Base-by-base conservation (phyloP, 2,329 filamentous ascomycete genomes). In the Epichloe amarillans region DNA sequence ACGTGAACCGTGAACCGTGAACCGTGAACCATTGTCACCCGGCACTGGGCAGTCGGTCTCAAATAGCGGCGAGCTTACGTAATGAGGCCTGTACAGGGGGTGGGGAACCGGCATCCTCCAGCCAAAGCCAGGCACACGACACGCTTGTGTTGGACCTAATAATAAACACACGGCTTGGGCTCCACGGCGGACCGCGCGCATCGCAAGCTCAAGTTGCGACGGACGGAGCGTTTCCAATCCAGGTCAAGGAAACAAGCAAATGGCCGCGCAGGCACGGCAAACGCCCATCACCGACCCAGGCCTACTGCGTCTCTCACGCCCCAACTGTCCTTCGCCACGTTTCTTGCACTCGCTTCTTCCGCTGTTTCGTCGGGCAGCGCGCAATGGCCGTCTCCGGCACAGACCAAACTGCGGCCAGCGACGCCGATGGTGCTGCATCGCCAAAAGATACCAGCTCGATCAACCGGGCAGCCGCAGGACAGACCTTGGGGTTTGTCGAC, bases 401-500 rank as follows among this genome's bases (percentile, higher is more conserved):
- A 52, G 58, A 55, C 51, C 54, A 49, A 43, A 56, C 56, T 26
- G 55, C 43, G 49, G 53, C 57, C 53, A 47, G 46, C 49, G 54
- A 56, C 46, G 56, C 52, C 38, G 62, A 50, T 35, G 58, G 58
- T 23, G 57, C 53, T 23, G 54, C 58, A 43, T 64, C 64, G 19
- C 64, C 63, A 50, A 61, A 57, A 50, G 52, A 60, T 45, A 56
- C 55, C 51, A 57, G 49, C 33, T 51, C 58, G 41, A 62, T 67
- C 19, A 56, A 60, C 47, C 55, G 59, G 23, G 53, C 57, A 19
- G 58, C 58, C 11, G 53, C 57, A 33, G 56, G 54, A 40, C 56
- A 62, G 44, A 53, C 61, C 35, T 57, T 58, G 37, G 61, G 62
- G n/a, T 63, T 68, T 26, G 66, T 63, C 53, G 69, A 67, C 54